Conservation (phyloP, 805 yeast species). For the Lachancea waltii region DNA sequence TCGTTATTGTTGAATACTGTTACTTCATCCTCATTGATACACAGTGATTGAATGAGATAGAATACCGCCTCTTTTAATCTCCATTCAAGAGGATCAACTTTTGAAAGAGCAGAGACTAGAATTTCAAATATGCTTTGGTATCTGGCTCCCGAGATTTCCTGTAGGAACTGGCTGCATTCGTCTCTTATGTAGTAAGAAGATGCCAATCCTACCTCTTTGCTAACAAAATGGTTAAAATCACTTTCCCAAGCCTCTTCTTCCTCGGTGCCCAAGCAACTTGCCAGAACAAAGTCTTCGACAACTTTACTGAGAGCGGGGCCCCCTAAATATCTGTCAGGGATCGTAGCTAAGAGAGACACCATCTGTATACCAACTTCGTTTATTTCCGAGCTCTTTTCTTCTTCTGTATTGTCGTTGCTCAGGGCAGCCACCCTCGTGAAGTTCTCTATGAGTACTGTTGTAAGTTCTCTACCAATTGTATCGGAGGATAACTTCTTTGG, state of each 20-base stretch:
- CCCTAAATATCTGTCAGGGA: constrained; percentile 11
- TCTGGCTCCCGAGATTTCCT: constrained; percentile 38
- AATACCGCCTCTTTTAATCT: constrained; percentile 20
- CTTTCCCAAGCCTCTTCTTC: constrained; percentile 43
- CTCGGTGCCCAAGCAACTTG: constrained; percentile 39
- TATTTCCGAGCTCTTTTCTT: constrained; percentile 7
- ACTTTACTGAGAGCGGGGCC: constrained; percentile 14
- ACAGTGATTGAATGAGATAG: constrained; percentile 19
- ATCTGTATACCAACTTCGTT: constrained; percentile 20
- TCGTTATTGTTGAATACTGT: background rate
- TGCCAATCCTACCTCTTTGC: constrained; percentile 66
- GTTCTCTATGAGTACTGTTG: background rate
- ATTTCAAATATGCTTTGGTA: constrained; percentile 6
- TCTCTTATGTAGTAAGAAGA: constrained; percentile 53
- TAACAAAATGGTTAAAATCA: constrained; percentile 65
- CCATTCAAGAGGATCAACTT: background rate
- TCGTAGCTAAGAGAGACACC: constrained; percentile 18
- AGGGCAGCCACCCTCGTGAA: background rate
- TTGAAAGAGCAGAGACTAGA: constrained; percentile 7
- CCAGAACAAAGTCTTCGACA: constrained; percentile 30
- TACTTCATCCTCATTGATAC: constrained; percentile 18
- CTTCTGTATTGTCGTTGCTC: background rate
- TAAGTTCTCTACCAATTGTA: background rate
- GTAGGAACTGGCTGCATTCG: constrained; percentile 49
- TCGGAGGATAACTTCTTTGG: constrained; percentile 3